Percentiles rank a stretch among this genome's conserved stretches.
Evolutionary conservation across 495 filamentous ascomycete species (phyloP).

Genomic region (Cercophora scortea): DNA sequence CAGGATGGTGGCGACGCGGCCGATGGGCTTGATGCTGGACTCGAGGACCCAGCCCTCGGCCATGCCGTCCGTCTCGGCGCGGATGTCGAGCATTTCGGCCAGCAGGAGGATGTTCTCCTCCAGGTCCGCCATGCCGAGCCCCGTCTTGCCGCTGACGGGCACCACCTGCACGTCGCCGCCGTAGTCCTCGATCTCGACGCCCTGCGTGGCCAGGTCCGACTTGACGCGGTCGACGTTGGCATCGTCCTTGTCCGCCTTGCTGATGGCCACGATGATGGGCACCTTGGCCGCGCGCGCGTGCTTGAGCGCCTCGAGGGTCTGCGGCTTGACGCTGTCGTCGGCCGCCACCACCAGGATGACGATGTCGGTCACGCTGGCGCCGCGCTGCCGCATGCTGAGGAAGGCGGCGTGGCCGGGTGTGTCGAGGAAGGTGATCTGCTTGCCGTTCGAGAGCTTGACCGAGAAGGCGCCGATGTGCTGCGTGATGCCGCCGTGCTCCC

Average conservation of each 20-base stretch:
- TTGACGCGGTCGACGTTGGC: slow-evolving; percentile 76
- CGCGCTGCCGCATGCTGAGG: slow-evolving; percentile 88
- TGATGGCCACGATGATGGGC: slow-evolving; percentile 96
- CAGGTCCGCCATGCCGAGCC: slow-evolving; percentile 81
- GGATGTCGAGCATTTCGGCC: slow-evolving; percentile 82
- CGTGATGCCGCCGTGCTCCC: slow-evolving; percentile 95
- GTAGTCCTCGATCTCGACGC: slow-evolving; percentile 88
- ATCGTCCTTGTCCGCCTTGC: slow-evolving; percentile 87
- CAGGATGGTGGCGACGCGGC: slow-evolving; percentile 82
- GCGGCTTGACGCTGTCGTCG: slow-evolving; percentile 95
- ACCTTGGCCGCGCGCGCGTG: slow-evolving; percentile 87
- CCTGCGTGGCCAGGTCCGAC: slow-evolving; percentile 73
- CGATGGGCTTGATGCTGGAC: slow-evolving; percentile 78
- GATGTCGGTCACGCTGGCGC: slow-evolving; percentile 94
- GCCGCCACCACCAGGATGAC: slow-evolving; percentile 94
- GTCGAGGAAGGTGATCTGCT: slow-evolving; percentile 91
- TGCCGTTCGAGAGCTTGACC: slow-evolving; percentile 75
- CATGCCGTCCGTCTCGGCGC: slow-evolving; percentile 66
- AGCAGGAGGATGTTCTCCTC: slow-evolving; percentile 82
- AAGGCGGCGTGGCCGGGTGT: slow-evolving; percentile 97
- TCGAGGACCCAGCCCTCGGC: slow-evolving; percentile 95
- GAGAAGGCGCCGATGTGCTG: slow-evolving; percentile 99
- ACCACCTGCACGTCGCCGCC: slow-evolving; percentile 93
- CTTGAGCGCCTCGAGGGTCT: slow-evolving; percentile 94
- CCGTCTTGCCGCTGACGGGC: slow-evolving; percentile 86